A percentile compares a stretch with the other conserved stretches of the same genome.
Evolutionary conservation across 192 early-diverging fungal species (phyloP).

Genomic region (Backusella morwellensis): DNA sequence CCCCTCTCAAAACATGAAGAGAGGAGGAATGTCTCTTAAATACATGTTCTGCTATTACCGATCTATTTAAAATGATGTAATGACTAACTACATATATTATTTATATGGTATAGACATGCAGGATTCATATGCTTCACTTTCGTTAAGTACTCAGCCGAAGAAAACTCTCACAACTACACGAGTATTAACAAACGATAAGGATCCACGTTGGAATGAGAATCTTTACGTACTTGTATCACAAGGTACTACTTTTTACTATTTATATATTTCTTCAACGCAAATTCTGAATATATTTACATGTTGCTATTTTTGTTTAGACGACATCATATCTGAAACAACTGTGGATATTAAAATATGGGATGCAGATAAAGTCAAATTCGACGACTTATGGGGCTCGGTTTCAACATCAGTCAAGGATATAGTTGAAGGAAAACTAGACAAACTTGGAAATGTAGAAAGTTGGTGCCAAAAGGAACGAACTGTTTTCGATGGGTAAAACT

Average conservation of each 20-base stretch:
- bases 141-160: conserved; percentile 19
- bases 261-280: not conserved
- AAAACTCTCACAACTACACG: conserved; percentile 17
- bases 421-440: conserved; percentile 18
- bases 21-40: not conserved
- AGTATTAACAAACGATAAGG: conserved; percentile 27
- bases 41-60: not conserved
- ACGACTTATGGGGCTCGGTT: conserved; percentile 25
- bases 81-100: not conserved
- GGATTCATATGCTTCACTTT: conserved; percentile 28
- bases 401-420: conserved; percentile 24
- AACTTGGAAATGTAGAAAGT: conserved; percentile 19
- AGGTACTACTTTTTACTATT: not conserved
- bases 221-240: conserved; percentile 24
- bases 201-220: conserved; percentile 30
- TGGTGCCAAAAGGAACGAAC: conserved; percentile 19
- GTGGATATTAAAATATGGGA: conserved; percentile 36
- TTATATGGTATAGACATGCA: conserved; percentile 13
- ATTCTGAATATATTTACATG: not conserved
- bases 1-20: not conserved
- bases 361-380: conserved; percentile 30
- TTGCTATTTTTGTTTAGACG: not conserved
- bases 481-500: conserved; percentile 25
- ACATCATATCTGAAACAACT: conserved; percentile 22
- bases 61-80: not conserved